A percentile compares a stretch with the other conserved stretches of the same genome.
These are phyloP conservation scores for Plasmodium gallinaceum DNA, from an alignment of 169 alveolate genomes.

Conservation along the genomic window DNA sequence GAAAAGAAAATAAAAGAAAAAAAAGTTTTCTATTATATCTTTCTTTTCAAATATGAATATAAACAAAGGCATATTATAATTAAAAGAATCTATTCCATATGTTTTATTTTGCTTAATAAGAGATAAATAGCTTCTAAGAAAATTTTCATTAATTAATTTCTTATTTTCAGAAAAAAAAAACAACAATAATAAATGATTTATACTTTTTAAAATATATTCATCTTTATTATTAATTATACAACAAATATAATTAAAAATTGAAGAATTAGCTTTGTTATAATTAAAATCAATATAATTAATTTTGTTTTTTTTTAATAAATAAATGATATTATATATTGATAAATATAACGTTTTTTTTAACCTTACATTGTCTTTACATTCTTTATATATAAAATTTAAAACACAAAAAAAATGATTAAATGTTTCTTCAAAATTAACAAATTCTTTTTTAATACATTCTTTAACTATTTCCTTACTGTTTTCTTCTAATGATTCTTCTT, in stretches of 20 bases:
- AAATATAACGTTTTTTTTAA: conserved; percentile 35
- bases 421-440: not conserved
- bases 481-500: not conserved
- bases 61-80: conserved; percentile 42
- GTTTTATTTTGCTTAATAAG: conserved; percentile 55
- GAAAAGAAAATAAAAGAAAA: conserved; percentile 42
- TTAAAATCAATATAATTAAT: conserved; percentile 26
- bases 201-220: conserved; percentile 50
- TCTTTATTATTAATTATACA: conserved; percentile 40
- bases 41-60: conserved; percentile 39
- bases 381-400: conserved; percentile 23
- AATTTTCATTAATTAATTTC: conserved; percentile 35
- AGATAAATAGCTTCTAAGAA: conserved; percentile 50
- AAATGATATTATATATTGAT: conserved; percentile 48
- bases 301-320: conserved; percentile 39
- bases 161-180: conserved; percentile 46
- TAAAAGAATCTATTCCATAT: conserved; percentile 29
- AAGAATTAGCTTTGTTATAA: conserved; percentile 12
- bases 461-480: not conserved
- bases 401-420: conserved; percentile 13
- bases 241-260: conserved; percentile 32
- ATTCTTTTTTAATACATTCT: conserved; percentile 16
- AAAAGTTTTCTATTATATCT: conserved; percentile 37
- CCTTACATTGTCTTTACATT: conserved; percentile 40
- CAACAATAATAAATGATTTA: conserved; percentile 39